Evolutionary conservation across 192 early-diverging fungal species (phyloP).

Genomic region (Podila epicladia): DNA sequence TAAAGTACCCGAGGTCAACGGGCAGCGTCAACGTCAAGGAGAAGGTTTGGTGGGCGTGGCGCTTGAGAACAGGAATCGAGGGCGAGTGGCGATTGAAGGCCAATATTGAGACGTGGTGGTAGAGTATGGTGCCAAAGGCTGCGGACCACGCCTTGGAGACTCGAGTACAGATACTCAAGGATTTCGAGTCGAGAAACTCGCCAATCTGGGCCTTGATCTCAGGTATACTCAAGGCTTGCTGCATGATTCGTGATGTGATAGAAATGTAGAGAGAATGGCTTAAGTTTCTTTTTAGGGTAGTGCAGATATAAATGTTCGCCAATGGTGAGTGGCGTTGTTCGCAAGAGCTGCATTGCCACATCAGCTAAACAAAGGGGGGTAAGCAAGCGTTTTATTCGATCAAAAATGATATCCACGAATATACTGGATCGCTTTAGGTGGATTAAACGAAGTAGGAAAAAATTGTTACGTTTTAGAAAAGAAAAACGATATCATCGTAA

Average conservation of each 20-base stretch:
- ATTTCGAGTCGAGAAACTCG: background rate
- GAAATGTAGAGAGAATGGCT: background rate
- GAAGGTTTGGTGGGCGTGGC: background rate
- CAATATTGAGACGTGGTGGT: background rate
- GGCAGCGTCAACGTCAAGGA: background rate
- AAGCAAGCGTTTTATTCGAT: too few relatives aligned
- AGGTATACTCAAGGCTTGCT: background rate
- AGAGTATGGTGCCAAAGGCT: background rate
- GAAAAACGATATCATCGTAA: too few relatives aligned
- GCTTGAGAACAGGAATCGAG: background rate
- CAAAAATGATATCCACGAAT: too few relatives aligned
- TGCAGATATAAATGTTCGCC: too few relatives aligned
- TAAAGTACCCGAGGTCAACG: background rate
- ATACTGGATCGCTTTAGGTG: too few relatives aligned
- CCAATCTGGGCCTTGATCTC: background rate
- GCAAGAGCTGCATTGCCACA: too few relatives aligned
- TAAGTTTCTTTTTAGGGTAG: too few relatives aligned
- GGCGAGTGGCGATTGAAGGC: background rate
- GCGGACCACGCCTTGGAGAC: background rate
- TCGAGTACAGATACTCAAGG: background rate
- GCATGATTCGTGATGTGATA: background rate
- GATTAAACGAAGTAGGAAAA: too few relatives aligned
- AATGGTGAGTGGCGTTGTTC: too few relatives aligned
- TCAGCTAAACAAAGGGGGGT: too few relatives aligned
- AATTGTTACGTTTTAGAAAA: too few relatives aligned